Base-by-base conservation (phyloP, 768 basidiomycete genomes). In the Amanita thiersii region DNA sequence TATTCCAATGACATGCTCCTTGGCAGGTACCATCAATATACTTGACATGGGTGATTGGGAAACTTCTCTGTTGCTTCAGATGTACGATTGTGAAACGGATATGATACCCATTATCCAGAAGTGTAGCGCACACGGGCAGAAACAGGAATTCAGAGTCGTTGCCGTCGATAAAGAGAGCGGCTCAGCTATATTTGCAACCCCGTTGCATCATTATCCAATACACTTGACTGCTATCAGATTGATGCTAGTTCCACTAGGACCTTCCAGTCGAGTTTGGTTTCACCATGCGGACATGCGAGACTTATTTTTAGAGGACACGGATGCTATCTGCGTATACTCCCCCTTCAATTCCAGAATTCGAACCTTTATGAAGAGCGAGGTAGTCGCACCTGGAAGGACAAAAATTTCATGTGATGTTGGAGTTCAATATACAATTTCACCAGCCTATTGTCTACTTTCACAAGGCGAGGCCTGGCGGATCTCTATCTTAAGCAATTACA, bases 401-500 rank as follows among this genome's bases (percentile, higher is more conserved):
- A 15, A 28, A 17, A 14, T 43, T 20, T 26, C 24, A 30, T 23
- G 35, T 15, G 12, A 29, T 25, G 12, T 43, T 43, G 42, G 42
- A 28, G 18, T 21, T 15, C 44, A 39, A n/a, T 45, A 38, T 20
- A 38, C 18, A 7, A 21, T 45, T 11, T 18, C 44, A 15, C 37
- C 44, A 11, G 44, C 25, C 9, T 39, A 21, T 18, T 21, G 19
- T n/a, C 23, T 39, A 5, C 14, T 11, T 29, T 40, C 19, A 12
- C 34, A 39, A 30, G 49, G 49, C 17, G 48, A 43, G 19, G 29
- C 45, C 28, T 64, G 62, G 54, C 53, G 57, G 28, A 44, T 65
- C 15, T 59, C 63, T 7, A 52, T 72, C 6, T 50, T 66, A 21
- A 62, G 59, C 12, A 54, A 61, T 1, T 53, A 62, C 42, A 40